Evolutionary conservation across 1,284 basidiomycete genomes (phyloP).

Genomic region (Papiliotrema nemorosa): DNA sequence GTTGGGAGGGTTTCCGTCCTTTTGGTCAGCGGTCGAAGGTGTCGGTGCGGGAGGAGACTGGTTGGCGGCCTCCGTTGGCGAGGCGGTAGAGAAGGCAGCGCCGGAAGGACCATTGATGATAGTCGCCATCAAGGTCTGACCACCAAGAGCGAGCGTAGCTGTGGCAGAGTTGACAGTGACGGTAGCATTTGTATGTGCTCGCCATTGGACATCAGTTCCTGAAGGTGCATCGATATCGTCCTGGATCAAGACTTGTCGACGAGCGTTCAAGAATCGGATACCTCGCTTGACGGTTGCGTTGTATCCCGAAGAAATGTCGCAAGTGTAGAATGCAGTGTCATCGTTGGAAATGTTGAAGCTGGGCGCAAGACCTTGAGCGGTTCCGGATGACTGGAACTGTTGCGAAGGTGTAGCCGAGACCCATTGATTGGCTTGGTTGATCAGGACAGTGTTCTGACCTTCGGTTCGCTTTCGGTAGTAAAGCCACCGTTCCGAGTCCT

Average conservation of each 20-base stretch:
- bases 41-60: slow-evolving; percentile 59
- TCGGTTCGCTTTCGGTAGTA: slow-evolving; percentile 96
- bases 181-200: slow-evolving; percentile 79
- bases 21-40: slow-evolving; percentile 35
- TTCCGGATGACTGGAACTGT: slow-evolving; percentile 59
- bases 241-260: slow-evolving; percentile 86
- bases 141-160: slow-evolving; percentile 64
- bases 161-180: slow-evolving; percentile 53
- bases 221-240: slow-evolving; percentile 66
- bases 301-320: slow-evolving; percentile 79
- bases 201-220: slow-evolving; percentile 67
- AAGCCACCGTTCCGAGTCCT: slow-evolving; percentile 70
- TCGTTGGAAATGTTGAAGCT: slow-evolving; percentile 56
- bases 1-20: slow-evolving; percentile 53
- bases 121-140: slow-evolving; percentile 55
- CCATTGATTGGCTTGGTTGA: slow-evolving; percentile 76
- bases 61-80: slow-evolving; percentile 57
- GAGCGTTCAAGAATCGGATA: slow-evolving; percentile 77
- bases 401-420: slow-evolving; percentile 64
- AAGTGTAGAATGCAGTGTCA: slow-evolving; percentile 80
- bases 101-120: slow-evolving; percentile 53
- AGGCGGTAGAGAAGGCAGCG: slow-evolving; percentile 40
- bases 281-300: slow-evolving; percentile 69
- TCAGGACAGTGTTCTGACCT: slow-evolving; percentile 91
- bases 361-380: slow-evolving; percentile 70